Evolutionary conservation across 2,329 filamentous ascomycete species (phyloP), one percentile per base, ranked within the genome.

Genomic region (Phyllosticta capitalensis): DNA sequence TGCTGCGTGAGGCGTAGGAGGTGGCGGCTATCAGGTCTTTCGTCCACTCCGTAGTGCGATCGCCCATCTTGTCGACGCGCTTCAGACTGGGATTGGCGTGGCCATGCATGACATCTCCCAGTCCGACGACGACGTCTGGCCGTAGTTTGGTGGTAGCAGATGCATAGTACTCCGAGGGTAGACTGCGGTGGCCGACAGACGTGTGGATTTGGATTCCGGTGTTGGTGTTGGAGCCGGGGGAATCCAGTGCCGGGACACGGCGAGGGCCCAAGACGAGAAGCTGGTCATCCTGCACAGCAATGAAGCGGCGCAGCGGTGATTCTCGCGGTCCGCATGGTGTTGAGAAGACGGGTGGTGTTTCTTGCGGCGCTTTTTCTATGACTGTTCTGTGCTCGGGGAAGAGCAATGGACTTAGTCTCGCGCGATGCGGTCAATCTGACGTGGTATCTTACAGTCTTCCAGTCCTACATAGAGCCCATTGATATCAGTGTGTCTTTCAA

Each of bases 41-140:
- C 19, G 92, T 78, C 90, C 91, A 97, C 45, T 83, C 81, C 69
- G 94, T 88, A 0, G 90, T 96, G 60, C 92, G 81, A 68, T 94
- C 90, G 22, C 85, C 86, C 85, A 96, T 96, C 67, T 89, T 91
- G 38, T 84, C 79, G 53, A 88, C 83, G 52, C 92, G 82, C 74
- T 95, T 96, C 9, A 80, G 76, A 2, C 86, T 83, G 0, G 88
- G 81, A 3, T 77, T 64, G 58, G 77, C 64, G 58, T 75, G 76
- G 65, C 82, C 81, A 30, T 81, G 79, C 9, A 92, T 81, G 21
- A 86, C 71, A 72, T 99, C 94, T 5, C 87, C 88, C 56, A 95
- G 74, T 0, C 85, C 85, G 22, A 97, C 80, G 38, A 87, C 83
- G 58, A 97, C 86, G 68, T 99, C 92, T 0, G 92, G 90, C 56